Percentiles rank a stretch among this genome's conserved stretches.
These are phyloP conservation scores for Blastocystis sp. DNA, from an alignment of 352 stramenopile species.

Conservation along the genomic window DNA sequence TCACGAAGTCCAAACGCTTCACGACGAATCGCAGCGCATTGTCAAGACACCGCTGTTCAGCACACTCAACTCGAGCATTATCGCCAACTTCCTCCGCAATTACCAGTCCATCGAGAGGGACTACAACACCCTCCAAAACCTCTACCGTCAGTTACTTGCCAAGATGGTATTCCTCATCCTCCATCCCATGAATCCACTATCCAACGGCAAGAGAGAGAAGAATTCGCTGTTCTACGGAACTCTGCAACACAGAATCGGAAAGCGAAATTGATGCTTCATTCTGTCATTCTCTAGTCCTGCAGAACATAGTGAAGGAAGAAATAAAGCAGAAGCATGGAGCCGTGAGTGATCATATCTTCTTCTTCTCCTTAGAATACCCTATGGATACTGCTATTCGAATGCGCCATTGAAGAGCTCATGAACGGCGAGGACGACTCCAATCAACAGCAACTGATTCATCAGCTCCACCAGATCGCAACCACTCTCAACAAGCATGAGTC, in stretches of 20 bases:
- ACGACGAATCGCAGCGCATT: background rate
- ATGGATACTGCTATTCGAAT: background rate
- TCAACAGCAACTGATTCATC: background rate
- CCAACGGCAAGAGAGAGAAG: background rate
- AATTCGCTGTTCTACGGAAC: background rate
- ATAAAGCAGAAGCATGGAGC: background rate
- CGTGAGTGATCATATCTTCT: background rate
- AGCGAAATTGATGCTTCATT: background rate
- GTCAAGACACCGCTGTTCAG: background rate
- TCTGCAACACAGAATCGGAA: background rate
- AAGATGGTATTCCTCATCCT: background rate
- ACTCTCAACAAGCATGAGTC: background rate
- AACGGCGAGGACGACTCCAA: background rate
- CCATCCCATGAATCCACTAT: background rate
- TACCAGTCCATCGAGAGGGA: background rate
- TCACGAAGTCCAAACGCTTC: background rate
- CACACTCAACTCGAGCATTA: background rate
- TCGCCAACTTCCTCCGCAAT: background rate
- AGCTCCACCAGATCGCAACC: background rate
- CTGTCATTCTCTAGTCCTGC: background rate
- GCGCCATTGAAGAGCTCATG: background rate
- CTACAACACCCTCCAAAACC: background rate
- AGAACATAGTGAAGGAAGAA: background rate
- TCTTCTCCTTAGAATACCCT: background rate
- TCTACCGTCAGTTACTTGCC: background rate